These are phyloP conservation scores for Vigna angularis DNA, from an alignment of 306 rosid species.

Conservation along the genomic window DNA sequence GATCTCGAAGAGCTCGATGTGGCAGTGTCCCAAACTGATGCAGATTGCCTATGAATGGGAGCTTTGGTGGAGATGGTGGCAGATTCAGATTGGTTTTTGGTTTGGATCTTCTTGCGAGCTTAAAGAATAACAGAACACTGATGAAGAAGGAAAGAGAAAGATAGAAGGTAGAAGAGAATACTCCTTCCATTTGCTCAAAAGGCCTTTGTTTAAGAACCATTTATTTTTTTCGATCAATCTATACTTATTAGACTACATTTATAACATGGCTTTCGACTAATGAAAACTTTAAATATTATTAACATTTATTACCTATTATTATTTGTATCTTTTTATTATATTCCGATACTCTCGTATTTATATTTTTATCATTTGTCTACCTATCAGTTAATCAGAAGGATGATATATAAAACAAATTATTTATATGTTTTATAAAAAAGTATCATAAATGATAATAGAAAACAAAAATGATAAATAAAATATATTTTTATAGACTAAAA, in stretches of 20 bases:
- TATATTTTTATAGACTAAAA: no score
- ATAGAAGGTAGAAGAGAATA: background rate
- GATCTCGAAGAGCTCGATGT: conserved; percentile 34
- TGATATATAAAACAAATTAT: no score
- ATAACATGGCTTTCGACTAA: background rate
- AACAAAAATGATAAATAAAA: no score
- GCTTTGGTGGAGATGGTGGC: conserved; percentile 50
- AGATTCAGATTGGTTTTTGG: conserved; percentile 33
- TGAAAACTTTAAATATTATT: no score
- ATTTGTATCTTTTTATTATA: no score
- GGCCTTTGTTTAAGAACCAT: conserved; percentile 39
- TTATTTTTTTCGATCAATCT: background rate
- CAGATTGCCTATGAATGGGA: conserved; percentile 52
- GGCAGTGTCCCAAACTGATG: conserved; percentile 51
- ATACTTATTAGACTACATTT: background rate
- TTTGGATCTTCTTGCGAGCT: conserved; percentile 32
- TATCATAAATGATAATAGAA: no score
- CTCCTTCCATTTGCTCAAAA: conserved; percentile 4
- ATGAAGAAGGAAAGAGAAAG: background rate
- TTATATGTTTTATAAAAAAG: no score
- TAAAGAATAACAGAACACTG: conserved; percentile 8
- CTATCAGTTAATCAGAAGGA: no score
- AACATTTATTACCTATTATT: no score
- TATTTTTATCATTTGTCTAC: no score
- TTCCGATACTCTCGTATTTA: no score